Evolutionary conservation across 2,329 filamentous ascomycete genomes (phyloP), one percentile per base, ranked within the genome.

Genomic region (Albifimbria verrucaria): DNA sequence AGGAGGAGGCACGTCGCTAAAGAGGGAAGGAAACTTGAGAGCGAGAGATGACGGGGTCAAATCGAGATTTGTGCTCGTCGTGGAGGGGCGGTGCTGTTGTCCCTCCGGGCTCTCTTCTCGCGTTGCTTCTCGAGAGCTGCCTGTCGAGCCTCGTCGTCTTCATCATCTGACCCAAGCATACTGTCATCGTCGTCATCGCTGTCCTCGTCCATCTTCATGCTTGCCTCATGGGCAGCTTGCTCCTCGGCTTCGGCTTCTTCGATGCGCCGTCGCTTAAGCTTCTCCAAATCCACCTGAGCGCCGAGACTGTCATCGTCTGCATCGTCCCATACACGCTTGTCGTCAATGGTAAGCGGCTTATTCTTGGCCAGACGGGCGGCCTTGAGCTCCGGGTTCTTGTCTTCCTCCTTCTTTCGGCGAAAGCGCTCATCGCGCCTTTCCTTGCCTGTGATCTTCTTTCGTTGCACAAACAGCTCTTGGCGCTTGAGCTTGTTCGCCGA

Each of bases 311-410:
- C 82, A 52, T 81, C 80, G 47, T 86, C 86, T 48, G 83, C 82
- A 50, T 92, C 86, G 63, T 97, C 92, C 90, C 91, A 97, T 26
- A 90, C 85, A 68, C 94, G 85, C 77, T 96, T 96, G 63, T 86
- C 83, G 63, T 97, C 92, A 53, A 96, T 80, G 1, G 91, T 96
- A 51, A 83, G 71, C 0, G 94, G 89, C 43, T 92, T 81, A 73
- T 96, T 96, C 60, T 82, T 84, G 55, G 85, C 85, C 55, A 93
- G 77, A 62, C 94, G 83, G 59, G 88, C 82, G 56, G 83, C 84
- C 60, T 85, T 85, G 55, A 96, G 72, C 54, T 84, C 81, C 2
- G 93, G 92, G 64, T 97, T 85, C 69, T 88, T 89, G 58, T 87
- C 83, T 72, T 99, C 94, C 65, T 92, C 89, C 72, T 88, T 90